These are phyloP conservation scores for Waitea zeae DNA, from an alignment of 1,284 basidiomycete species.

Conservation along the genomic window DNA sequence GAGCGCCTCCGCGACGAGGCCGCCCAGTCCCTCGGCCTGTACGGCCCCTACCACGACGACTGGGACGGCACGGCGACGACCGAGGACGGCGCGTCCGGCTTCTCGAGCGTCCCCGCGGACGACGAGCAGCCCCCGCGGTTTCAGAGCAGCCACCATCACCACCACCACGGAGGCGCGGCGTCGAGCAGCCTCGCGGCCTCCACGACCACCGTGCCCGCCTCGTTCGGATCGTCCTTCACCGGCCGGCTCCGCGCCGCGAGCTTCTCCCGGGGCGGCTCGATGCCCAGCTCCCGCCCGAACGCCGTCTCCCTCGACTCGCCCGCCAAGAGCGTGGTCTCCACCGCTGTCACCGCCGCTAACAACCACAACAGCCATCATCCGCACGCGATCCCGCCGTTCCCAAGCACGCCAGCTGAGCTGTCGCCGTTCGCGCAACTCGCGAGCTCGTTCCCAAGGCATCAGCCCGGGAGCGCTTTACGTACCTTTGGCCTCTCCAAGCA, in stretches of 20 bases:
- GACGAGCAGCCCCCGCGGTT: not conserved
- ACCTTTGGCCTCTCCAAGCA: slow-evolving; percentile 57
- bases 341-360: not conserved
- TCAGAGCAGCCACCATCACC: too few species aligned
- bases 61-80: slow-evolving; percentile 4
- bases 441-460: slow-evolving; percentile 42
- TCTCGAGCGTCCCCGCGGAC: not conserved
- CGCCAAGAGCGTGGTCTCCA: slow-evolving; percentile 9
- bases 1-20: slow-evolving; percentile 55
- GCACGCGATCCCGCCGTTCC: slow-evolving; percentile 35
- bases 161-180: too few species aligned
- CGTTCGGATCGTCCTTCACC: too few species aligned
- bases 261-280: too few species aligned
- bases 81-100: not conserved
- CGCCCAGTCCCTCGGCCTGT: slow-evolving; percentile 55
- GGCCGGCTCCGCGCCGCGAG: too few species aligned
- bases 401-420: slow-evolving; percentile 31
- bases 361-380: not conserved
- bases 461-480: slow-evolving; percentile 38
- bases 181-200: too few species aligned
- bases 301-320: slow-evolving; percentile 15
- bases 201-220: too few species aligned
- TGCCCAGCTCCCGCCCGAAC: slow-evolving; percentile 15
- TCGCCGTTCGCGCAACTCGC: slow-evolving; percentile 30
- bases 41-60: slow-evolving; percentile 16